These are phyloP conservation scores for Globisporangium nodosum DNA, from an alignment of 352 stramenopile species.

Conservation along the genomic window DNA sequence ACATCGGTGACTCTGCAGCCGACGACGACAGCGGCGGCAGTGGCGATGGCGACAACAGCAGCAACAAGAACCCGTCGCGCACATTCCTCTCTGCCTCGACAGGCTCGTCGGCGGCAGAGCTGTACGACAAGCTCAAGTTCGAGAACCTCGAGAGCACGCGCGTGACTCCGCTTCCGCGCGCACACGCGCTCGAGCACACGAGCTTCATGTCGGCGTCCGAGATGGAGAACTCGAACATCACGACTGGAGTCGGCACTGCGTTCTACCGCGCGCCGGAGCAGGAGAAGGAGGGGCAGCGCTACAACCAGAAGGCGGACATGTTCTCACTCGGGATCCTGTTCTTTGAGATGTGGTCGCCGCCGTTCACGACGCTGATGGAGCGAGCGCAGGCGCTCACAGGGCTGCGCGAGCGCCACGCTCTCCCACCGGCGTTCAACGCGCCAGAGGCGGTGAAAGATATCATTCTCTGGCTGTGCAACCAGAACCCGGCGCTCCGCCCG, in stretches of 20 bases:
- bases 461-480: conserved; percentile 82
- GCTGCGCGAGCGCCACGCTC: conserved; percentile 66
- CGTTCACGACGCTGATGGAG: conserved; percentile 90
- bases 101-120: conserved; percentile 60
- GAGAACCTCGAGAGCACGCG: conserved; percentile 67
- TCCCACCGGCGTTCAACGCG: conserved; percentile 40
- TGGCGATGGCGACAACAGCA: background rate
- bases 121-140: conserved; percentile 62
- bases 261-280: conserved; percentile 96
- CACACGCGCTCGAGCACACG: conserved; percentile 21
- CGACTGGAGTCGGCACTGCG: conserved; percentile 91
- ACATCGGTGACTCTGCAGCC: conserved; percentile 23
- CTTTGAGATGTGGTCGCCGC: conserved; percentile 94
- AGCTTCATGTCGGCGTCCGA: conserved; percentile 49
- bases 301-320: conserved; percentile 92
- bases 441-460: conserved; percentile 88
- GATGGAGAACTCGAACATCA: conserved; percentile 76
- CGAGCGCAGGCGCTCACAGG: conserved; percentile 69
- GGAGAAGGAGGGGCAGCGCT: conserved; percentile 79
- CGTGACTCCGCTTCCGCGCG: conserved; percentile 13
- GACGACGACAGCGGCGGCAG: conserved; percentile 4
- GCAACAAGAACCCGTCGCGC: conserved; percentile 9
- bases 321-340: conserved; percentile 94
- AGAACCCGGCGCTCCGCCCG: conserved; percentile 58
- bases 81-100: conserved; percentile 44